Conservation (phyloP, 2,329 filamentous ascomycete genomes). For the Periglandula ipomoeae region DNA sequence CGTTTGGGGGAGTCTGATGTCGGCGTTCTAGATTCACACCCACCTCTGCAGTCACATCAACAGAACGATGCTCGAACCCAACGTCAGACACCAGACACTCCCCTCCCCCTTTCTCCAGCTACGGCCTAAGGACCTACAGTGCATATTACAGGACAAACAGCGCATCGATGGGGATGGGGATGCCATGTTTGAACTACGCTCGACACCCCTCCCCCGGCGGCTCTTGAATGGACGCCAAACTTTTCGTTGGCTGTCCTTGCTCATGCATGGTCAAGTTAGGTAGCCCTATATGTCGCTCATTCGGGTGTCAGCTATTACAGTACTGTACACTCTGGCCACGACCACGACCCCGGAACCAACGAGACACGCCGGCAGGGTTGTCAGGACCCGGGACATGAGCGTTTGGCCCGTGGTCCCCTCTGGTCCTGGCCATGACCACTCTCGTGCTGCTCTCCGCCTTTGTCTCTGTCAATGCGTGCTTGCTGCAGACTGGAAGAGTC, state of each 20-base stretch:
- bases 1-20: neutral
- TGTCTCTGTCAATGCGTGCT: no score
- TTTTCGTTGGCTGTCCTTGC: constrained; percentile 2
- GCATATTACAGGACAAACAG: no score
- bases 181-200: neutral
- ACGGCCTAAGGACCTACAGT: no score
- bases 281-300: constrained; percentile 10
- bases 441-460: no score
- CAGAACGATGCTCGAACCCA: no score
- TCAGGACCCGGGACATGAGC: neutral
- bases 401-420: neutral
- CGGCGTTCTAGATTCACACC: neutral
- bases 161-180: no score
- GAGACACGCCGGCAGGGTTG: neutral
- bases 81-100: neutral
- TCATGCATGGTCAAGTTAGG: constrained; percentile 6
- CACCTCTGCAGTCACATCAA: neutral
- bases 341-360: constrained; percentile 3
- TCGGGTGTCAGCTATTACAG: neutral
- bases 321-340: no score
- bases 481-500: no score
- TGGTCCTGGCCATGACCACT: no score
- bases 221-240: neutral
- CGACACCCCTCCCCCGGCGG: neutral
- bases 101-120: neutral